Conservation (phyloP, 176 grass and related monocot genomes). For the Cenchrus purpureus region DNA sequence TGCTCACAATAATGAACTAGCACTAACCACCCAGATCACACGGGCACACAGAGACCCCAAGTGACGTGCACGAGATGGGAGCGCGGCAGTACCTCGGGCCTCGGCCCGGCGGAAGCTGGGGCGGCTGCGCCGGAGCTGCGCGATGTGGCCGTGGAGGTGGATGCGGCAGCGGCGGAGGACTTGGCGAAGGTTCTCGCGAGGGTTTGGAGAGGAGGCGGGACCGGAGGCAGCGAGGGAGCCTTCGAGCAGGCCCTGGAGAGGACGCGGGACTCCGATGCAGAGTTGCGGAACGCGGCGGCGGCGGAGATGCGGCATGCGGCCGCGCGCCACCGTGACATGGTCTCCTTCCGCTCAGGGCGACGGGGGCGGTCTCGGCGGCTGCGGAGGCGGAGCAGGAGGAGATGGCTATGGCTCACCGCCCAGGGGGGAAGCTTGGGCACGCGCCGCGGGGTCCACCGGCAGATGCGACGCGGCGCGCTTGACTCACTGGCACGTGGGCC, state of each 20-base stretch:
- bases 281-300: conserved; percentile 12
- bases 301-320: conserved; percentile 49
- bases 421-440: not conserved
- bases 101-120: not conserved
- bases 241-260: conserved; percentile 43
- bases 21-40: conserved; percentile 40
- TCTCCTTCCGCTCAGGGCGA: not conserved
- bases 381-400: conserved; percentile 12
- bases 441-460: conserved; percentile 24
- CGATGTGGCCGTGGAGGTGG: conserved; percentile 29
- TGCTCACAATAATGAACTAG: not conserved
- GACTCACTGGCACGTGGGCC: conserved; percentile 23
- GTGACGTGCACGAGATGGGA: not conserved
- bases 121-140: conserved; percentile 7
- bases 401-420: conserved; percentile 37
- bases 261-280: conserved; percentile 40
- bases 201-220: conserved; percentile 37
- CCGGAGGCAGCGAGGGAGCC: conserved; percentile 17
- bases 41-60: not conserved
- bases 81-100: conserved; percentile 54
- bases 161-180: conserved; percentile 43
- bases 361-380: not conserved
- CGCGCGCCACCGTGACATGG: conserved; percentile 58
- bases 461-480: not conserved
- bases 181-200: conserved; percentile 59